A percentile compares a stretch with the other conserved stretches of the same genome.
Evolutionary conservation across 78 protist genomes (phyloP).

Genomic region (Dictyostelium citrinum): DNA sequence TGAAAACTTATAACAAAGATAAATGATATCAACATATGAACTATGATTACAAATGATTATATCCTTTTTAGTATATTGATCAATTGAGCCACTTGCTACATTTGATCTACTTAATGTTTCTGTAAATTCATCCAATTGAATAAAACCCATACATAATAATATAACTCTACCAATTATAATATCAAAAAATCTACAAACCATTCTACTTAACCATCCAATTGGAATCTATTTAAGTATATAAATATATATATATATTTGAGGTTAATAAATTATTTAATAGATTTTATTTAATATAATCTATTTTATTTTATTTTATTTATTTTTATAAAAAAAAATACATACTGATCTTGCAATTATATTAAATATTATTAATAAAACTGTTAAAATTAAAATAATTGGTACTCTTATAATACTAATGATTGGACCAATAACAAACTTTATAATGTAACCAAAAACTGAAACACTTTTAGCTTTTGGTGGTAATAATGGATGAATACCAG

Average conservation of each 20-base stretch:
- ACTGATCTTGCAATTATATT: constrained; percentile 2
- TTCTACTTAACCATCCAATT: constrained; percentile 37
- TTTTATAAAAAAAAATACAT: neutral
- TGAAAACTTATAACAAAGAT: constrained; percentile 38
- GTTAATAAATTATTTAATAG: too few species aligned
- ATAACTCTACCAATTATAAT: constrained; percentile 15
- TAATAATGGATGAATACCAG: constrained; percentile 72
- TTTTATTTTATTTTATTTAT: too few species aligned
- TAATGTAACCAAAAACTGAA: neutral
- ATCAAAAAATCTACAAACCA: constrained; percentile 20
- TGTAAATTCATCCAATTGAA: constrained; percentile 23
- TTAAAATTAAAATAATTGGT: constrained; percentile 10
- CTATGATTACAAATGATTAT: constrained; percentile 47
- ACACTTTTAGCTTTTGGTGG: constrained; percentile 45
- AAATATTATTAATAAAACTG: constrained; percentile 16
- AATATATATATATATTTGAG: too few species aligned
- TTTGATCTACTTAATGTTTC: constrained; percentile 47
- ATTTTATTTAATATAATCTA: too few species aligned
- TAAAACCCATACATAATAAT: constrained; percentile 40
- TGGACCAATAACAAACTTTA: constrained; percentile 26
- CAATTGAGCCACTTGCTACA: constrained; percentile 3
- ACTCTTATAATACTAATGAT: constrained; percentile 1
- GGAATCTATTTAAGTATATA: neutral
- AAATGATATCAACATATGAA: constrained; percentile 60
- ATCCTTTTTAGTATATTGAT: neutral